Base-by-base conservation (phyloP, 768 basidiomycete species). In the Mycena leptocephala region DNA sequence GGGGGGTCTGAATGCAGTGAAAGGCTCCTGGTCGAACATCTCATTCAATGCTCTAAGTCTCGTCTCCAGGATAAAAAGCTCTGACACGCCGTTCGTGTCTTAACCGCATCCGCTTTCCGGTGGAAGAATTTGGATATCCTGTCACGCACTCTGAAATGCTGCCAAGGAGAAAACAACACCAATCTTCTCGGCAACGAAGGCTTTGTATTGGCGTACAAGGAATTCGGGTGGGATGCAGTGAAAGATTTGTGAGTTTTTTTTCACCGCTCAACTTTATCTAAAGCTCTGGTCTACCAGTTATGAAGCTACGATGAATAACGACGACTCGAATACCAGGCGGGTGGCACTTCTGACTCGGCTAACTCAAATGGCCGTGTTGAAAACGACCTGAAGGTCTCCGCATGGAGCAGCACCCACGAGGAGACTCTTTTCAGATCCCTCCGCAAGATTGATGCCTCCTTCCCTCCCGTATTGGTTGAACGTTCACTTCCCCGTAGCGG, bases 131-230 rank as follows among this genome's bases (percentile, higher is more conserved):
- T 53, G 35, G 10, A 48, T 4, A 37, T 74, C 5, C 71, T 78
- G 16, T 18, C 78, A 18, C 62, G 69, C 16, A 51, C 77, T 5
- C 37, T 76, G 43, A 39, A 43, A 30, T 63, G 43, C 18, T 78
- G 76, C 53, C 69, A 67, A 3, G 74, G 64, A 2, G 74, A 70
- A 1, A 67, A 70, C 28, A 76, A 74, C n/a, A 59, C 72, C 14
- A 61, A 69, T 13, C 24, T 76, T 5, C 37, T 78, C 43, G 77
- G 79, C 20, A 26, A 65, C 6, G 75, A 75, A 9, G 79, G 66
- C 11, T 74, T 79, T 30, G 74, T 79, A 0, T 79, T 77, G 1
- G 74, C 77, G 1, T 79, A 80, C 28, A 72, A 75, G 53, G 72
- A 65, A 24, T 78, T 80, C 28, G 75, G 65, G 9, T 80, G 79